Base-by-base conservation (phyloP, 441 rosid species). In the Monsonia emarginata region DNA sequence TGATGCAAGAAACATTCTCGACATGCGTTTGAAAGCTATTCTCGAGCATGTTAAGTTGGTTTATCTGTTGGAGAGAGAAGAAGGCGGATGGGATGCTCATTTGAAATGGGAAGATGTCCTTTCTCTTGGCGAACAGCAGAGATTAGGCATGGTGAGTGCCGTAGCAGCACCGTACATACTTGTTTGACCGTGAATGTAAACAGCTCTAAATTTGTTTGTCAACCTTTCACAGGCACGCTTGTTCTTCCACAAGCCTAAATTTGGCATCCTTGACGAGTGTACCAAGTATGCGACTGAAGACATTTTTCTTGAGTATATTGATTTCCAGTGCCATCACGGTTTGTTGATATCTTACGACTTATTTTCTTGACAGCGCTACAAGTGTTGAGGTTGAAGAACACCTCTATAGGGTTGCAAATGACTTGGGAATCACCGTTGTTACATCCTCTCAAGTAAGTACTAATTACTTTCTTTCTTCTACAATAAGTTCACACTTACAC, bases 341-440 rank as follows among this genome's bases (percentile, higher is more conserved):
- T 9, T 54, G 30, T 25, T 14, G 10, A 54, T 25, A 5, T 1
- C 4, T 5, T 16, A 38, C 50, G 61, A 18, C 50, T 28, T 34
- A 32, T 69, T 72, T 28, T 46, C 48, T 61, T 70, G 65, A 72
- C 85, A 95, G 99, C 48, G 99, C 98, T 8, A 95, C 98, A 0
- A 95, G 99, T 78, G 95, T 95, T 64, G 99, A 95, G 70, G 95
- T 95, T 19, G 99, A 95, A 85, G 98, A 91, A 74, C 99, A 91
- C 78, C 96, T 95, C 66, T 95, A 95, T 72, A 79, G 82, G 79
- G 84, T 89, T 78, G 99, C 97, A 42, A 77, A 73, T 54, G 93
- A 91, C 19, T 76, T 86, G 95, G 95, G 87, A 60, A 88, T 95
- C 75, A 95, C 99, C 14, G 86, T 95, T 69, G 81, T 91, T 69